phyloP scores from a whole-genome alignment of 2,329 filamentous ascomycete species.

The Apiospora sp. region DNA sequence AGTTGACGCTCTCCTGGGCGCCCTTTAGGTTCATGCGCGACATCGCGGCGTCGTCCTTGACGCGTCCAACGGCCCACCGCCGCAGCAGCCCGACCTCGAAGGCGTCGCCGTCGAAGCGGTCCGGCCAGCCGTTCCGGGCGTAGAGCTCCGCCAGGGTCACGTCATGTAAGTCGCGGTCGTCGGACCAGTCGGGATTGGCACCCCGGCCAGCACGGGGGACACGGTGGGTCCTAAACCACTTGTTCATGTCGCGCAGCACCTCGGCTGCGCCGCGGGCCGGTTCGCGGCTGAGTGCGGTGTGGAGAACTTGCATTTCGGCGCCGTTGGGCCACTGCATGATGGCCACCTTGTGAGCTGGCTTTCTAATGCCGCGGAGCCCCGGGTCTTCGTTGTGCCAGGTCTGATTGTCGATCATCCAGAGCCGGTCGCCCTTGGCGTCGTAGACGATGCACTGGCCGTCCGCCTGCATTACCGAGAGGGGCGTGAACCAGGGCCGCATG shows the following conservation, averaged over 20 bases:
- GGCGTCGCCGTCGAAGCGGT: neutral
- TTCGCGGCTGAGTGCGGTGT: neutral
- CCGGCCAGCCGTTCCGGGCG: neutral
- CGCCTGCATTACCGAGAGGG: neutral
- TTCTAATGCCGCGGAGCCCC: neutral
- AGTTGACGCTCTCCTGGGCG: neutral
- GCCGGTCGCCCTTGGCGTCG: neutral
- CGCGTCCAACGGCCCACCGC: neutral
- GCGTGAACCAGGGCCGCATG: constrained; percentile 11
- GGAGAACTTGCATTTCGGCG: neutral
- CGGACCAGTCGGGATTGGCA: neutral
- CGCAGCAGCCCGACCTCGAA: neutral
- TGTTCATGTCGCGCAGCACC: neutral
- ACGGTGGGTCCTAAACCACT: neutral
- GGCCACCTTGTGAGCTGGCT: no score
- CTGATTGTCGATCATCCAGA: neutral
- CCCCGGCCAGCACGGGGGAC: neutral
- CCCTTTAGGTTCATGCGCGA: neutral
- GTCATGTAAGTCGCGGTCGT: neutral
- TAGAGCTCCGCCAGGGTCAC: neutral
- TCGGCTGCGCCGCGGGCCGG: neutral
- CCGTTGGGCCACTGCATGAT: neutral
- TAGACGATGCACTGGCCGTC: neutral
- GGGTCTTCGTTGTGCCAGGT: neutral
- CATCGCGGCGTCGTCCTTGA: neutral